These are phyloP conservation scores for Penicillium silybi DNA, from an alignment of 495 filamentous ascomycete genomes.

Conservation along the genomic window DNA sequence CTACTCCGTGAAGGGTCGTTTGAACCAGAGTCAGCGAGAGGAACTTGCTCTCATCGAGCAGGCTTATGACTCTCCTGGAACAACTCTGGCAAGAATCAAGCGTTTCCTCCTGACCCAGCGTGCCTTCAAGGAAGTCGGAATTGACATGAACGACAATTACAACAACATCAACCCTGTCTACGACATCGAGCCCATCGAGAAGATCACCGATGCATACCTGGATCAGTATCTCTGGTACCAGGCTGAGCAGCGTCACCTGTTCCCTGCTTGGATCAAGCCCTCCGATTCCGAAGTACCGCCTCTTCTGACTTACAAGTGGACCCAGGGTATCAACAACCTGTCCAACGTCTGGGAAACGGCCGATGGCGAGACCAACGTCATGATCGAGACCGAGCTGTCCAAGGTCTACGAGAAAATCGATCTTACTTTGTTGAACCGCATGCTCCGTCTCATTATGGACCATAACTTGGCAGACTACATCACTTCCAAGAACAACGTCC, in stretches of 20 bases:
- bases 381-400: slow-evolving; percentile 96
- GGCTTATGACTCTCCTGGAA: slow-evolving; percentile 96
- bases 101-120: slow-evolving; percentile 94
- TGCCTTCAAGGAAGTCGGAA: slow-evolving; percentile 98
- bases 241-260: slow-evolving; percentile 95
- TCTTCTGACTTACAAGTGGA: slow-evolving; percentile 96
- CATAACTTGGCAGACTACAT: slow-evolving; percentile 99
- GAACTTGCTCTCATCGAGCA: slow-evolving; percentile 97
- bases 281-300: slow-evolving; percentile 99
- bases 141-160: slow-evolving; percentile 99
- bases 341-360: slow-evolving; percentile 93
- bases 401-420: slow-evolving; percentile 99
- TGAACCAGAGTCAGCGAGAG: slow-evolving; percentile 97
- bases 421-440: slow-evolving; percentile 88
- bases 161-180: slow-evolving; percentile 98
- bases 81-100: slow-evolving; percentile 94
- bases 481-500: slow-evolving; percentile 98
- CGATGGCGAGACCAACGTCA: slow-evolving; percentile 96
- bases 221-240: slow-evolving; percentile 99
- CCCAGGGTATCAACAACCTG: slow-evolving; percentile 99
- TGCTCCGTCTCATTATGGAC: slow-evolving; percentile 96
- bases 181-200: slow-evolving; percentile 98
- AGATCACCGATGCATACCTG: slow-evolving; percentile 98
- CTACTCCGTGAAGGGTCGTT: slow-evolving; percentile 93
- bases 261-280: slow-evolving; percentile 99